Conservation (phyloP, 2,329 filamentous ascomycete genomes). For the Beauveria sp. region DNA sequence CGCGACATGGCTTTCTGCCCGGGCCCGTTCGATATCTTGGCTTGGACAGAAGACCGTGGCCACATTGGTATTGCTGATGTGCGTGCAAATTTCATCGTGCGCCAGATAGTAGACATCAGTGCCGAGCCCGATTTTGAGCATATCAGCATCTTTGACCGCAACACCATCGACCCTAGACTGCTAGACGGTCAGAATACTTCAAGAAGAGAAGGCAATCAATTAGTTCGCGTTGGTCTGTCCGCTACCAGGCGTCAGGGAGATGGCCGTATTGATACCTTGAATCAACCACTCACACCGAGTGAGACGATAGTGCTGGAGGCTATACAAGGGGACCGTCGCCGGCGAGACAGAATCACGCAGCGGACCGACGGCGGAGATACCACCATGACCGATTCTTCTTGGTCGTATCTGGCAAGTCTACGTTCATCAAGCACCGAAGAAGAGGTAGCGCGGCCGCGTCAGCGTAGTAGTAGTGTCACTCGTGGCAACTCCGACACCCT, state of each 20-base stretch:
- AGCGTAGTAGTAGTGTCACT: conserved; percentile 29
- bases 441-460: conserved; percentile 22
- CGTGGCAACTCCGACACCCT: conserved; percentile 33
- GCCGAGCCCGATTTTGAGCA: conserved; percentile 49
- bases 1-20: conserved; percentile 90
- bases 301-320: conserved; percentile 51
- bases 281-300: conserved; percentile 43
- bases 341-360: conserved; percentile 35
- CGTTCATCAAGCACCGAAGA: conserved; percentile 16
- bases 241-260: conserved; percentile 13
- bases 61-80: conserved; percentile 68
- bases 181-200: conserved; percentile 38
- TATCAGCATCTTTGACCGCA: conserved; percentile 48
- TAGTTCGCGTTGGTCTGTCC: not conserved
- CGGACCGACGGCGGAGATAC: conserved; percentile 18
- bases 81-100: conserved; percentile 56
- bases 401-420: conserved; percentile 16
- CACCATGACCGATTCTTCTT: conserved; percentile 14
- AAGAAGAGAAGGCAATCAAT: conserved; percentile 22
- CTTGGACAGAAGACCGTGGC: conserved; percentile 88
- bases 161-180: conserved; percentile 45
- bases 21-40: conserved; percentile 79
- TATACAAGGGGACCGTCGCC: conserved; percentile 44
- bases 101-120: conserved; percentile 62
- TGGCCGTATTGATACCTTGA: conserved; percentile 36